phyloP scores from a whole-genome alignment of 2,329 filamentous ascomycete genomes.

The Botrytis porri region DNA sequence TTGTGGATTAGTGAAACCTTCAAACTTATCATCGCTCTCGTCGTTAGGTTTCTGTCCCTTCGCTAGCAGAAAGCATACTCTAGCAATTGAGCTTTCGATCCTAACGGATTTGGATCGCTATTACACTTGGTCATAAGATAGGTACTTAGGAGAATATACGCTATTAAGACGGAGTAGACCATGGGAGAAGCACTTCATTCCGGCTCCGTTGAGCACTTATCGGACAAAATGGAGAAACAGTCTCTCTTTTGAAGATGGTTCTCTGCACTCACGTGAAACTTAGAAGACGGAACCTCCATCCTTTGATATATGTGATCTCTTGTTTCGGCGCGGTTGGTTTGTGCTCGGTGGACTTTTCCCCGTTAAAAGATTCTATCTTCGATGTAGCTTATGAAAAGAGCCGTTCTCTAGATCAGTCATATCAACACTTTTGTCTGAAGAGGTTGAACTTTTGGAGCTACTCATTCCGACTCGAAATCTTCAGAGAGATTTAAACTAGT shows the following conservation, averaged over 20 bases:
- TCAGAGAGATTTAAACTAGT: neutral
- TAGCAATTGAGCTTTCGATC: too few relatives aligned
- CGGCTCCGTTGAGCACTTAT: too few relatives aligned
- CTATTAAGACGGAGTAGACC: too few relatives aligned
- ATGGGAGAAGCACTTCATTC: too few relatives aligned
- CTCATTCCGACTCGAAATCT: neutral
- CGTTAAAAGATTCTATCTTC: neutral
- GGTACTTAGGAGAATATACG: too few relatives aligned
- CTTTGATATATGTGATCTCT: conserved; percentile 10
- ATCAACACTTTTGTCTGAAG: neutral
- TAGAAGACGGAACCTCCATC: neutral
- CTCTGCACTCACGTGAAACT: neutral
- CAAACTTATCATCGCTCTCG: too few relatives aligned
- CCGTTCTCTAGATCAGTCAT: neutral
- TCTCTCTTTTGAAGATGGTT: neutral
- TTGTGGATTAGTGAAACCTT: too few relatives aligned
- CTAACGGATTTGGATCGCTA: too few relatives aligned
- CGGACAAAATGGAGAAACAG: neutral
- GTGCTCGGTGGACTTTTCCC: neutral
- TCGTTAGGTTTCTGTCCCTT: too few relatives aligned
- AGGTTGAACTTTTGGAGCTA: neutral
- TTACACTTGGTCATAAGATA: too few relatives aligned
- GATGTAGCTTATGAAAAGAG: neutral
- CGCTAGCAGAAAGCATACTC: too few relatives aligned
- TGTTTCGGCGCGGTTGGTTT: neutral